Evolutionary conservation across 257 asterid genomes (phyloP), one percentile per base, ranked within the genome.

Genomic region (Apocynum venetum): DNA sequence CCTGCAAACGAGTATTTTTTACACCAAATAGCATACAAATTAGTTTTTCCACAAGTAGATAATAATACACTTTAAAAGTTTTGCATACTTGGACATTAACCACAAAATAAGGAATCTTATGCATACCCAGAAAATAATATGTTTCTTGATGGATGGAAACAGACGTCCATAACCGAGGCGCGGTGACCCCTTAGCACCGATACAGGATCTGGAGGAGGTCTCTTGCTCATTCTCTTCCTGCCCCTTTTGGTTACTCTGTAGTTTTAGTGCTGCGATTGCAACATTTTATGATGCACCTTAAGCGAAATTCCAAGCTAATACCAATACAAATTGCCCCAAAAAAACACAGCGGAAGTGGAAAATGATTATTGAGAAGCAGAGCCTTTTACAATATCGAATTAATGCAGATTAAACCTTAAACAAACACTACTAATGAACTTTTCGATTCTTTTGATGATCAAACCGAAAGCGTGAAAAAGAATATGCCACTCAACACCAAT

Each of bases 141-240:
- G 75, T 75, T 84, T 53, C 85, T 93, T 48, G 82, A 74, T 55
- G 97, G 96, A 79, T 95, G 99, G 81, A 95, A 95, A 86, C 91
- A 89, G 69, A 87, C 80, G 83, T 95, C 99, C 68, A 84, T 89
- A 7, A 91, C 97, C 2, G 99, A 89, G 76, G 99, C 93, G 53
- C 97, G 96, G 88, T 95, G 99, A 82, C 97, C 98, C 75, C 99
- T 82, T 61, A 95, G 97, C 78, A 95, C 97, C 17, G 98, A 87
- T 31, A 91, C 92, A 0, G 98, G 97, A 74, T 91, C 99, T 9
- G 98, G 99, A 40, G 96, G 91, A 74, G 93, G 91, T 41, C 93
- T 89, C 83, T 89, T 88, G 80, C 90, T 88, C 97, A 92, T 93
- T 66, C 61, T 80, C 70, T 82, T 52, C 66, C 47, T 7, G 36